A percentile compares a stretch with the other conserved stretches of the same genome.
Evolutionary conservation across 1,284 basidiomycete species (phyloP).

Genomic region (Melampsora larici-populina): DNA sequence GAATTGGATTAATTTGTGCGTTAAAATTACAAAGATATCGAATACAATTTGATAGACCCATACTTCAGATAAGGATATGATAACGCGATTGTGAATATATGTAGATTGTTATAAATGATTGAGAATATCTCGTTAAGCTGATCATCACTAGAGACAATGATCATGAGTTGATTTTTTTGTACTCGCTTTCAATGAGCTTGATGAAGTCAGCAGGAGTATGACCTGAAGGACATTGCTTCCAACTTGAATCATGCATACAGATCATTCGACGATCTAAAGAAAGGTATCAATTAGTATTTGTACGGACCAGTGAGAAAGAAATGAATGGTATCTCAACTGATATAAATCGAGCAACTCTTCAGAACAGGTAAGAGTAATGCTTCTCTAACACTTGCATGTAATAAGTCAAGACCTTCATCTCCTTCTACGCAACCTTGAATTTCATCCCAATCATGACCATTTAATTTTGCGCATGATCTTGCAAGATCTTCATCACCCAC

Average conservation of each 20-base stretch:
- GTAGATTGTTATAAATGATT: no score
- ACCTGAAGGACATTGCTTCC: slow-evolving; percentile 45
- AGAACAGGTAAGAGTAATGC: slow-evolving; percentile 37
- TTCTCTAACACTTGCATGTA: slow-evolving; percentile 41
- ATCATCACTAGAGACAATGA: no score
- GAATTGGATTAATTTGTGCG: no score
- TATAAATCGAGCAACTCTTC: slow-evolving; percentile 48
- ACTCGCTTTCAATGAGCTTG: slow-evolving; percentile 41
- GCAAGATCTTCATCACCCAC: slow-evolving; percentile 47
- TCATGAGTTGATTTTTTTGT: slow-evolving; percentile 41
- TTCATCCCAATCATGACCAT: slow-evolving; percentile 45
- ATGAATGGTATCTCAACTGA: slow-evolving; percentile 37
- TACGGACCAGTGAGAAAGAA: not conserved
- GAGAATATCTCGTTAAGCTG: no score
- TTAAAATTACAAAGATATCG: no score
- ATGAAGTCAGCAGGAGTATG: slow-evolving; percentile 45
- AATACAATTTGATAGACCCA: no score
- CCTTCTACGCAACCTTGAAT: slow-evolving; percentile 44
- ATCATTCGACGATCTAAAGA: slow-evolving; percentile 45
- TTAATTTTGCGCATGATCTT: slow-evolving; percentile 46
- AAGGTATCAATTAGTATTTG: slow-evolving; percentile 39
- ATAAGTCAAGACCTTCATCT: slow-evolving; percentile 42
- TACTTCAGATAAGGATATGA: not conserved
- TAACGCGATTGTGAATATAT: slow-evolving; percentile 9
- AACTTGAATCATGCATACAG: slow-evolving; percentile 46